Evolutionary conservation across 2,329 filamentous ascomycete species (phyloP).

Genomic region (Trichoderma cornu-damae): DNA sequence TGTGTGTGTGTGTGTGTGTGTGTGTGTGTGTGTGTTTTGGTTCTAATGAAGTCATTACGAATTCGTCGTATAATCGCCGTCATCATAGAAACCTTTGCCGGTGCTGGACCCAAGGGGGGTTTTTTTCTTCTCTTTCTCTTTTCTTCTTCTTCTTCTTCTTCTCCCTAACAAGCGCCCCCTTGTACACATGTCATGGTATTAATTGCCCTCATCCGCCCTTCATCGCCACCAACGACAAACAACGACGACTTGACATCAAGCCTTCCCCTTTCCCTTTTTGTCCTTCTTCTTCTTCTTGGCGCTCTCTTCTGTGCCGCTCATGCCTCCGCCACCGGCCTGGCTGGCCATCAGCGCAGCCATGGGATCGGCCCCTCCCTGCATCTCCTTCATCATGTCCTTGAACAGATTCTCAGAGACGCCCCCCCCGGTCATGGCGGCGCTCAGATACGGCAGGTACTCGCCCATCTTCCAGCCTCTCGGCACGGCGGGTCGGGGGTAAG

Average conservation of each 20-base stretch:
- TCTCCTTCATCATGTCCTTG: slow-evolving; percentile 95
- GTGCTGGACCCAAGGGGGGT: neutral
- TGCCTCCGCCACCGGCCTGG: slow-evolving; percentile 28
- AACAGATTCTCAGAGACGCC: slow-evolving; percentile 92
- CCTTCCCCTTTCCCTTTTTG: slow-evolving; percentile 44
- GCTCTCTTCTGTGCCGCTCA: slow-evolving; percentile 22
- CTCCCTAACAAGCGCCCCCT: no score
- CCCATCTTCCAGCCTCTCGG: slow-evolving; percentile 91
- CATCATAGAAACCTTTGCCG: neutral
- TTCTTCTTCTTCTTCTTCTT: no score
- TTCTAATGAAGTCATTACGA: neutral
- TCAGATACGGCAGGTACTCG: slow-evolving; percentile 77
- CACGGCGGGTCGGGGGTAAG: slow-evolving; percentile 66
- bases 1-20: no score
- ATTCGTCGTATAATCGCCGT: slow-evolving; percentile 1
- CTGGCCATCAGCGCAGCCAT: slow-evolving; percentile 42
- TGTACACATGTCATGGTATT: slow-evolving; percentile 5
- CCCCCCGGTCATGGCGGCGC: slow-evolving; percentile 82
- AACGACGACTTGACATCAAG: slow-evolving; percentile 22
- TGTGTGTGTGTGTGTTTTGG: no score
- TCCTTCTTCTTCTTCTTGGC: slow-evolving; percentile 43
- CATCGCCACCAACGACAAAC: neutral
- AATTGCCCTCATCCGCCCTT: neutral
- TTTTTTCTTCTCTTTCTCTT: no score
- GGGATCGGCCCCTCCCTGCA: slow-evolving; percentile 53